These are phyloP conservation scores for Rhodofomes roseus DNA, from an alignment of 1,284 basidiomycete genomes.

Conservation along the genomic window DNA sequence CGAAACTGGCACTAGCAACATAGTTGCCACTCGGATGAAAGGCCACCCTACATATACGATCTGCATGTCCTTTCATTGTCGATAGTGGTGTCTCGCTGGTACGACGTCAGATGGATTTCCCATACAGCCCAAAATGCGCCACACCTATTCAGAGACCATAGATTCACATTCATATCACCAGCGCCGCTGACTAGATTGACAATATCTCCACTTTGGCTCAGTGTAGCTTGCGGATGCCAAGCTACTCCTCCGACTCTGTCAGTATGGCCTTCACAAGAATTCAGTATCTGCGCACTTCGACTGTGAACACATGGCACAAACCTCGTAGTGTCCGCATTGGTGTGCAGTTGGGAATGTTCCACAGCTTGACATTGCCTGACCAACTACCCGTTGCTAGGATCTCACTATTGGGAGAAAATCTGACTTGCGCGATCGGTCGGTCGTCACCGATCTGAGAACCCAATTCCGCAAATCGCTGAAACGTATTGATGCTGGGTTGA, in stretches of 20 bases:
- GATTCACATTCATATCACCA: constrained; percentile 79
- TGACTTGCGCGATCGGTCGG: constrained; percentile 88
- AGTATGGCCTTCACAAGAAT: constrained; percentile 60
- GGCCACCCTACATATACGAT: constrained; percentile 88
- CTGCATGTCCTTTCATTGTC: constrained; percentile 84
- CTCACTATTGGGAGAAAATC: constrained; percentile 90
- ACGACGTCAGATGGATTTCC: background rate
- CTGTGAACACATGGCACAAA: constrained; percentile 26
- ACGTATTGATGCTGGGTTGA: background rate
- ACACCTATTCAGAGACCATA: constrained; percentile 88
- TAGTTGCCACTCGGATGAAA: constrained; percentile 96
- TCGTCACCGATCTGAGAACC: constrained; percentile 99
- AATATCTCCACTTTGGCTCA: constrained; percentile 63
- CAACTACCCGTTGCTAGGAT: constrained; percentile 91
- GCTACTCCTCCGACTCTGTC: constrained; percentile 95
- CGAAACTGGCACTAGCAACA: constrained; percentile 93
- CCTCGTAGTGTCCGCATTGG: constrained; percentile 71
- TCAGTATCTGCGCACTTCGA: background rate
- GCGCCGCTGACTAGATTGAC: constrained; percentile 92
- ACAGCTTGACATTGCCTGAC: constrained; percentile 93
- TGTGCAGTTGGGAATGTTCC: constrained; percentile 91
- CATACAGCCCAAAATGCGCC: constrained; percentile 12
- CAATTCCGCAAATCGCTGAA: constrained; percentile 82
- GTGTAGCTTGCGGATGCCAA: constrained; percentile 94
- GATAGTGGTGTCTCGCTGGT: constrained; percentile 75